Evolutionary conservation across 257 asterid genomes (phyloP), one percentile per base, ranked within the genome.

Genomic region (Lycium ferocissimum): DNA sequence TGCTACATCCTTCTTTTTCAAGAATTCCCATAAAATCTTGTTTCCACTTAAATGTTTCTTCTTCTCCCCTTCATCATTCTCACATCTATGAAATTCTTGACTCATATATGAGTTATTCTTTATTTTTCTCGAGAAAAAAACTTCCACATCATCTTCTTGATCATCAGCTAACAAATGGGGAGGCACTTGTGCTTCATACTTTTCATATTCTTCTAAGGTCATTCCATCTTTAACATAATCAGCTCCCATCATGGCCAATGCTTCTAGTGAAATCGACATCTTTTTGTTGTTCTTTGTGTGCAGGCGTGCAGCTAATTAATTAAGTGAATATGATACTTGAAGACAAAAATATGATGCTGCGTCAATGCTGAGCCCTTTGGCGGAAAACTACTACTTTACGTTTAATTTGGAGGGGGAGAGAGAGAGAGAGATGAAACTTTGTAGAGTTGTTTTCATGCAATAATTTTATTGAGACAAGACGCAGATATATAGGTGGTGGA

Each of bases 231-330:
- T 88, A 0, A 37, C 61, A 43, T 81, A 88, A 83, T 86, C 49
- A 57, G 89, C 89, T 22, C 95, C 92, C 2, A 85, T 82, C 95
- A 92, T 90, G 33, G 93, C 92, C 81, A 90, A 76, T 43, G 92
- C 95, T 85, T 92, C 95, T 35, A 89, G 78, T 40, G 93, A 90
- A 73, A 82, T 20, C 3, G 81, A 47, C 94, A 88, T 90, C 2
- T 10, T 17, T 70, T 6, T 71, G 13, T 10, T 40, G 15, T 54
- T 18, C 8, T n/a, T n/a, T n/a, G n/a, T n/a, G n/a, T n/a, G n/a
- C n/a, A n/a, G n/a, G n/a, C n/a, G n/a, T n/a, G n/a, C n/a, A n/a
- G n/a, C n/a, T n/a, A n/a, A n/a, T 26, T 26, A 26, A 26, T 26
- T 26, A 26, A 26, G 33, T 26, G 33, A 26, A 26, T 26, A 26